Percentiles rank a stretch among this genome's conserved stretches.
Evolutionary conservation across 2,329 filamentous ascomycete species (phyloP).

Genomic region (Dothidotthia symphoricarpi): DNA sequence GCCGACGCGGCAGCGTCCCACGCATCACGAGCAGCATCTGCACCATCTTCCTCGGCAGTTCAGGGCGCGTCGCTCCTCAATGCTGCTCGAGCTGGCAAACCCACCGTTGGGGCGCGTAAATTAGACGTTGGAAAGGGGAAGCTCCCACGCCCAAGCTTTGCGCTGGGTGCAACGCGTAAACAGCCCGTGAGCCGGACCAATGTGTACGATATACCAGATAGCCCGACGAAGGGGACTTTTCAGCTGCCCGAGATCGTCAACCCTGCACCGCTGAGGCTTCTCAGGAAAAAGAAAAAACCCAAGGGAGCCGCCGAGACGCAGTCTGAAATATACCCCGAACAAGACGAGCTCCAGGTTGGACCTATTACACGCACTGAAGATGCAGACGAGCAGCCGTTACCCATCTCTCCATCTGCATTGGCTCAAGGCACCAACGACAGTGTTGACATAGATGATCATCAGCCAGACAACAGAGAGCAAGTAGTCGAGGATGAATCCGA

Average conservation of each 20-base stretch:
- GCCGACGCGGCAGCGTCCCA: constrained; percentile 17
- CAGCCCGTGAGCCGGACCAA: constrained; percentile 13
- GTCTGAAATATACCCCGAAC: too few species aligned
- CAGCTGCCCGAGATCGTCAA: constrained; percentile 2
- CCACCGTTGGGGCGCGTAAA: constrained; percentile 3
- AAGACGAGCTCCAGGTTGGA: too few species aligned
- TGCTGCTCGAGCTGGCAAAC: constrained; percentile 22
- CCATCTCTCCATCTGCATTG: too few species aligned
- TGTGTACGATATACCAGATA: constrained; percentile 19
- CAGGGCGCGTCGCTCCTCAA: constrained; percentile 31
- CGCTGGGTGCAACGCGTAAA: background rate
- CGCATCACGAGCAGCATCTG: constrained; percentile 2
- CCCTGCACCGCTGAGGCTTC: too few species aligned
- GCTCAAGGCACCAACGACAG: too few species aligned
- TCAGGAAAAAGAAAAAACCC: too few species aligned
- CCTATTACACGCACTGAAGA: too few species aligned
- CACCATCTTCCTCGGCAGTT: constrained; percentile 12
- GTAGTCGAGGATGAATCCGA: too few species aligned
- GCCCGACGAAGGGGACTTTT: constrained; percentile 19
- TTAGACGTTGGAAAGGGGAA: constrained; percentile 17
- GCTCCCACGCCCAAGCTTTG: constrained; percentile 17
- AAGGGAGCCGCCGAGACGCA: too few species aligned
- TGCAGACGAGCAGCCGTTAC: too few species aligned
- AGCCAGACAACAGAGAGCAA: too few species aligned
- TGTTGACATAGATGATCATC: too few species aligned